Evolutionary conservation across 228 moss, liverwort and hornwort genomes (phyloP), one percentile per base, ranked within the genome.

Genomic region (Sphagnum fallax): DNA sequence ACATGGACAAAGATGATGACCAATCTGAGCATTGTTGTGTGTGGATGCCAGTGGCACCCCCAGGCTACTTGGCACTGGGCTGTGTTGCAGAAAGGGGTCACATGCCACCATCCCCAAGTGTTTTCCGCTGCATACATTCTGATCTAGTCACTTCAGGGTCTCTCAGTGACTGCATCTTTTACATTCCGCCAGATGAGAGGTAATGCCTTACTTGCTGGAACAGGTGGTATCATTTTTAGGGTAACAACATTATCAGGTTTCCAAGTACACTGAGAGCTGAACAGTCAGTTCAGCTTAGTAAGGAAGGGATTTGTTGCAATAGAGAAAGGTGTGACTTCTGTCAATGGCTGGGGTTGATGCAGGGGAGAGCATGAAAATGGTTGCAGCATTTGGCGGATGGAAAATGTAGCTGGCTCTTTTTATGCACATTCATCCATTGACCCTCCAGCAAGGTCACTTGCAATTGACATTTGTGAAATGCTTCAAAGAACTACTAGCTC

Each of bases 101-200:
- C 65, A 75, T 82, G 58, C 86, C 94, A 50, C 94, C 94, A 14
- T 76, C 84, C 18, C 69, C 80, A 48, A 75, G 61, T 76, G 72
- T 86, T 65, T 80, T 89, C 72, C 88, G 84, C 61, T 94, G 94
- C 76, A 80, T 94, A 66, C 89, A 87, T 70, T 87, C 86, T 71
- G 94, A 94, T 83, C 89, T 94, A 76, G 88, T 91, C 69, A 91
- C 91, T 53, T 89, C 94, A 60, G 89, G 87, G 55, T 88, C 89
- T 65, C 68, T 89, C 52, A 84, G 76, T 70, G 94, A 94, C 75
- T 94, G 94, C 81, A 83, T 94, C 65, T 89, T 76, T 69, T 94
- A 89, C 69, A 68, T 86, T 69, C 80, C 94, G 58, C 87, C 94
- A 50, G 91, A 84, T 66, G 78, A 74, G 53, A 83, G 89, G 94